Conservation (phyloP, 2,329 filamentous ascomycete species). For the Aspergillus sp. region DNA sequence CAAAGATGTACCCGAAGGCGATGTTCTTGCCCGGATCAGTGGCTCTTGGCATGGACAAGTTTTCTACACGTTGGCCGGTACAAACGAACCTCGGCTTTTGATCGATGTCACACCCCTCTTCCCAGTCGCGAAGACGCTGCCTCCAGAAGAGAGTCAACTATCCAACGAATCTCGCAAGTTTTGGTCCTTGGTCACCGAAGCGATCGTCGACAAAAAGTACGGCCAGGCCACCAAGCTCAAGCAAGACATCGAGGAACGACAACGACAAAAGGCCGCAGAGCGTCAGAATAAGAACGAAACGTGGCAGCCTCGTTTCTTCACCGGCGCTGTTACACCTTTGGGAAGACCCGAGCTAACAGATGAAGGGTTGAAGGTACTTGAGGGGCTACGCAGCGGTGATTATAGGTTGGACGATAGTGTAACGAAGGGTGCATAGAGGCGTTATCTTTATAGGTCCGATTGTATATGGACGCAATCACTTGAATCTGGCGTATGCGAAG, state of each 20-base stretch:
- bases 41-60: constrained; percentile 81
- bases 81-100: constrained; percentile 64
- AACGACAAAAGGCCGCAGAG: constrained; percentile 80
- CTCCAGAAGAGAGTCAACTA: constrained; percentile 75
- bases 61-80: constrained; percentile 57
- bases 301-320: constrained; percentile 91
- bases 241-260: constrained; percentile 85
- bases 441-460: constrained; percentile 11
- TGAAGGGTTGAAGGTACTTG: constrained; percentile 61
- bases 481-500: neutral
- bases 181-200: constrained; percentile 84
- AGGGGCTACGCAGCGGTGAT: constrained; percentile 56
- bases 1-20: constrained; percentile 81
- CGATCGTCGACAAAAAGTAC: constrained; percentile 81
- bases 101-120: constrained; percentile 84
- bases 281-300: constrained; percentile 68
- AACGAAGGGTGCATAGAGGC: constrained; percentile 29
- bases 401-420: constrained; percentile 50
- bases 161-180: constrained; percentile 86
- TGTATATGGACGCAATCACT: neutral
- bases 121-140: constrained; percentile 76
- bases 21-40: constrained; percentile 77
- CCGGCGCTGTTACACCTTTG: constrained; percentile 57
- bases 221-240: constrained; percentile 82
- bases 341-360: constrained; percentile 65